Conservation (phyloP, 306 rosid species). For the Nissolia schottii region DNA sequence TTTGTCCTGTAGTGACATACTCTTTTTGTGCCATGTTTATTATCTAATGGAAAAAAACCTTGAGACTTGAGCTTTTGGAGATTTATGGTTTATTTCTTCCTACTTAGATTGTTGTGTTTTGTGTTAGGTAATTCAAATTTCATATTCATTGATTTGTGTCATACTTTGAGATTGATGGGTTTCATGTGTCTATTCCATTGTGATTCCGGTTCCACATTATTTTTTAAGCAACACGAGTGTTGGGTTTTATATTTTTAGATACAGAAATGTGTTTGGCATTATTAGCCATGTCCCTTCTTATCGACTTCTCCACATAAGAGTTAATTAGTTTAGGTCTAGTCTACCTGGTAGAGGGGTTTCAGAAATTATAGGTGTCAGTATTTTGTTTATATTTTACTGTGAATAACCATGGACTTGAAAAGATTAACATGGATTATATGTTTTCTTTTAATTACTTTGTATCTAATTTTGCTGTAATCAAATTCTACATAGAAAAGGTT, state of each 20-base stretch:
- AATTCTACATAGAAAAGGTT: not conserved
- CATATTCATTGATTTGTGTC: not conserved
- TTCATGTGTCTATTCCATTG: not conserved
- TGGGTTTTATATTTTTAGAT: constrained; percentile 11
- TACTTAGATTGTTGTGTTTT: not conserved
- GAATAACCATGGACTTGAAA: not conserved
- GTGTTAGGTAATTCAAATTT: constrained; percentile 1
- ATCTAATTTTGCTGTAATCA: not conserved
- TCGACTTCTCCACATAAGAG: not conserved
- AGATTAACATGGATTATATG: not conserved
- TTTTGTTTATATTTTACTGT: not conserved
- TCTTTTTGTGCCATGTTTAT: not conserved
- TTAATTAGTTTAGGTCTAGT: not conserved
- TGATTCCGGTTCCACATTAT: not conserved
- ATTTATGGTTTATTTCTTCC: not conserved
- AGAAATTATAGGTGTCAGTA: not conserved
- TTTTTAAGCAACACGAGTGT: not conserved
- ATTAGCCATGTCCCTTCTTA: constrained; percentile 1
- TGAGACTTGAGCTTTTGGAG: not conserved
- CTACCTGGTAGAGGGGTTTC: constrained; percentile 9
- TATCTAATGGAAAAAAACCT: not conserved
- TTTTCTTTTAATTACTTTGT: not conserved
- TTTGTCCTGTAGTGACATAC: not conserved
- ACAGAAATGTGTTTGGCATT: not conserved
- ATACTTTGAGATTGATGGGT: constrained; percentile 2